These are phyloP conservation scores for Gossypium ekmanianum DNA, from an alignment of 345 rosid genomes.

Conservation along the genomic window DNA sequence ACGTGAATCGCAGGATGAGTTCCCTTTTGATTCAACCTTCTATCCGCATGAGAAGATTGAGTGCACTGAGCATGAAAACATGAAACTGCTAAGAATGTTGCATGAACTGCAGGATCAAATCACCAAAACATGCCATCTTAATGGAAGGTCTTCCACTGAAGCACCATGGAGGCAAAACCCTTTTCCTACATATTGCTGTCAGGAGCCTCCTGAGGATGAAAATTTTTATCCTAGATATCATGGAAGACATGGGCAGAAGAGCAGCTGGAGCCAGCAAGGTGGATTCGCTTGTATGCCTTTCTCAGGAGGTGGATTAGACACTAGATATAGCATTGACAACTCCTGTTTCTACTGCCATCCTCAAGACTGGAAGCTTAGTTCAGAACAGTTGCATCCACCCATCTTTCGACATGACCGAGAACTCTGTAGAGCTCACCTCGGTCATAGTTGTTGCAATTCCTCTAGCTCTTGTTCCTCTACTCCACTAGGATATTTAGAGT, in stretches of 20 bases:
- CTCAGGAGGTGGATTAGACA: conserved; percentile 44
- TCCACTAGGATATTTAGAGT: conserved; percentile 51
- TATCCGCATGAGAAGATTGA: conserved; percentile 37
- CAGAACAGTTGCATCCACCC: conserved; percentile 37
- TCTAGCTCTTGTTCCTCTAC: conserved; percentile 52
- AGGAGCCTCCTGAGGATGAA: conserved; percentile 25
- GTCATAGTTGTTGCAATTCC: conserved; percentile 31
- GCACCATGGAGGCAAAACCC: conserved; percentile 28
- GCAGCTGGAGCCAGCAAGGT: conserved; percentile 33
- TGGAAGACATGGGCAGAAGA: conserved; percentile 25
- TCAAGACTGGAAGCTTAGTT: conserved; percentile 26
- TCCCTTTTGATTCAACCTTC: conserved; percentile 29
- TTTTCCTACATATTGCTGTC: conserved; percentile 18
- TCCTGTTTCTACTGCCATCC: conserved; percentile 33
- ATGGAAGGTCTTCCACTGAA: conserved; percentile 27
- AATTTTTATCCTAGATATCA: conserved; percentile 20
- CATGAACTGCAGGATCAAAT: conserved; percentile 57
- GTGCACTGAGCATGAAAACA: conserved; percentile 40
- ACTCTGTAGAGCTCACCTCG: conserved; percentile 25
- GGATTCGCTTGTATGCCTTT: conserved; percentile 31
- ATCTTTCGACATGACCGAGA: conserved; percentile 22
- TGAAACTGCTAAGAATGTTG: conserved; percentile 48
- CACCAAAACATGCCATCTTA: conserved; percentile 28
- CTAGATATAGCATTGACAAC: conserved; percentile 31
- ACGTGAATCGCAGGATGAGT: conserved; percentile 39